Conservation (phyloP, 2,329 filamentous ascomycete species). For the Cladosporium sp. region DNA sequence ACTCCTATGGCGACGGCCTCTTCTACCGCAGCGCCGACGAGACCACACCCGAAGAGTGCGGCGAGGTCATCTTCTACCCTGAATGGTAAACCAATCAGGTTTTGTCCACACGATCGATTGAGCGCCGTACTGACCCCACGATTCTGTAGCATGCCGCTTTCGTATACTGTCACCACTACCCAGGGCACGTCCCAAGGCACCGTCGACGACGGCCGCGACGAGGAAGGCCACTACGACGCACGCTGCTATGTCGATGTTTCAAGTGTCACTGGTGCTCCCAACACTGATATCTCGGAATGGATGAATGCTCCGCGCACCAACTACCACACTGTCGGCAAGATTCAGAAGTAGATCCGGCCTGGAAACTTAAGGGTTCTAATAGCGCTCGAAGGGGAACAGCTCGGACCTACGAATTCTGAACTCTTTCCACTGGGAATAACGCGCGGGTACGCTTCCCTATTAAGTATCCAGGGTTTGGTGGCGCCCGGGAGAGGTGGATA, state of each 20-base stretch:
- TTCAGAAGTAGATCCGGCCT: neutral
- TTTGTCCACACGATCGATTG: neutral
- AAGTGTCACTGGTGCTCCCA: neutral
- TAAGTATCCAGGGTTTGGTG: neutral
- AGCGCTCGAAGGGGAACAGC: neutral
- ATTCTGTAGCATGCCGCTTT: slow-evolving; percentile 1
- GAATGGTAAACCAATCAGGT: neutral
- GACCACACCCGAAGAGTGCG: neutral
- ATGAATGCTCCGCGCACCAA: neutral
- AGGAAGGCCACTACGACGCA: slow-evolving; percentile 3
- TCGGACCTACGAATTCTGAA: neutral
- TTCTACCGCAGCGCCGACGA: slow-evolving; percentile 11
- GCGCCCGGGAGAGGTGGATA: neutral
- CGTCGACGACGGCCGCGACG: neutral
- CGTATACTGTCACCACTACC: neutral
- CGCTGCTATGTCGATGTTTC: slow-evolving; percentile 1
- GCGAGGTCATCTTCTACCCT: slow-evolving; percentile 9
- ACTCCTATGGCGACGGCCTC: neutral
- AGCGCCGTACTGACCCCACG: neutral
- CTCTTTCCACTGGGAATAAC: neutral
- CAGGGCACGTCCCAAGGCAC: neutral
- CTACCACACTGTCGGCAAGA: neutral
- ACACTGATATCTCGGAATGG: neutral
- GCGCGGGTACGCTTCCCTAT: neutral
- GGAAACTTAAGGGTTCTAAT: neutral